Evolutionary conservation across 1,139 yeast genomes (phyloP), one percentile per base, ranked within the genome.

Genomic region (Petasospora fabianii): DNA sequence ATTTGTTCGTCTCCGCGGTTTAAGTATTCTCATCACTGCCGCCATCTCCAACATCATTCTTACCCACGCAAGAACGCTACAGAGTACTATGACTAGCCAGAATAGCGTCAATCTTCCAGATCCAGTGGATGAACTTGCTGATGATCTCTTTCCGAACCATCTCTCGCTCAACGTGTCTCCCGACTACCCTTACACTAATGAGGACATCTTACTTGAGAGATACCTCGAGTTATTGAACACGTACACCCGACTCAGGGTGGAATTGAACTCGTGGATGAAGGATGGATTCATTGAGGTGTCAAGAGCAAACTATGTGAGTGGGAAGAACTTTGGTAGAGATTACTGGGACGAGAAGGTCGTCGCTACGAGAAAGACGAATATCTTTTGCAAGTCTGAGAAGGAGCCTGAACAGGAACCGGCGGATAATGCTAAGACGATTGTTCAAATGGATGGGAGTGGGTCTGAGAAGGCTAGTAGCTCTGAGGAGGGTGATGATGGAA

Each of bases 241-340:
- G 32, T 51, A 49, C 38, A 40, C 24, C 3, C 11, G 4, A 2
- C 30, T 36, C 8, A 21, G 43, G 11, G 31, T 30, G 6, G 12
- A 32, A 7, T 16, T 51, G 7, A 19, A 36, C 8, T 7, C 11
- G 12, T 28, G 33, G 24, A 33, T 52, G 21, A 41, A 46, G 20
- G 38, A 52, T 38, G 66, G 61, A 6, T 60, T 49, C 41, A 47
- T 62, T n/a, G 44, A 50, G 13, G 48, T 62, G 4, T 53, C 64
- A 2, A 47, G 61, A 33, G 65, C 65, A 6, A 61, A 59, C 32
- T 60, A 55, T 36, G 42, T 51, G 13, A 15, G 17, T 6, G 47
- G 48, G 18, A 47, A 43, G 22, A 37, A 43, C 18, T 60, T 48
- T 30, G 65, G 65, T 3, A 32, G 43, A 20, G 61, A 56, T 28